Evolutionary conservation across 139 green algal species (phyloP), one percentile per base, ranked within the genome.

Genomic region (Chloropicon primus): DNA sequence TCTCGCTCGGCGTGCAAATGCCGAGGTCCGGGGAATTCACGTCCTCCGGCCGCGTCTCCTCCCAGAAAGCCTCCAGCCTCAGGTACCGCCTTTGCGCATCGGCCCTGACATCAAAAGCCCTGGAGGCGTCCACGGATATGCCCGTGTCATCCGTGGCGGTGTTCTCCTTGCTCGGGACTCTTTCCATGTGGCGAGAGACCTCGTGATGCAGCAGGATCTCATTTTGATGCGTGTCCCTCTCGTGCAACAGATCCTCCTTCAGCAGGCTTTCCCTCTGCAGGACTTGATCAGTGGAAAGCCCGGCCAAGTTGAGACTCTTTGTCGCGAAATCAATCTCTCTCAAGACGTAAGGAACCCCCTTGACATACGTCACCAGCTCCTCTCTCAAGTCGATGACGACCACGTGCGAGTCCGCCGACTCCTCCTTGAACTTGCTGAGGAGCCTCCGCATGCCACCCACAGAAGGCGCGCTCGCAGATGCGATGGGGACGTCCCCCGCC

Each of bases 291-390:
- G 86, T 83, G 21, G 89, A 84, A 21, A 96, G 85, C 28, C 91
- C 91, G 27, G 91, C 91, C 77, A 96, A 91, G 80, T 95, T 89
- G 77, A 96, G 81, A 3, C 89, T 88, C 2, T 90, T 90, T 0
- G 88, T 88, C 21, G 92, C 91, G 86, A 93, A 92, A 81, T 96
- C 92, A 79, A 96, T 83, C 83, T 97, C 92, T 1, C 92, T 80
- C 1, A 91, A 85, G 53, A 92, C 85, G 84, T 96, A 93, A 10
- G 90, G 89, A 24, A 53, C 74, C 25, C 89, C 90, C 72, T 90
- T 89, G 25, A 95, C 81, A 73, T 96, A 95, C 73, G 94, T 87
- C 73, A 93, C 89, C 54, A 96, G 84, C 87, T 98, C 93, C 83
- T 97, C 93, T 1, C 93, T 77, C 71, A 95, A 79, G 82, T 97